Base-by-base conservation (phyloP, 1,284 basidiomycete genomes). In the Anthracocystis setariae region DNA sequence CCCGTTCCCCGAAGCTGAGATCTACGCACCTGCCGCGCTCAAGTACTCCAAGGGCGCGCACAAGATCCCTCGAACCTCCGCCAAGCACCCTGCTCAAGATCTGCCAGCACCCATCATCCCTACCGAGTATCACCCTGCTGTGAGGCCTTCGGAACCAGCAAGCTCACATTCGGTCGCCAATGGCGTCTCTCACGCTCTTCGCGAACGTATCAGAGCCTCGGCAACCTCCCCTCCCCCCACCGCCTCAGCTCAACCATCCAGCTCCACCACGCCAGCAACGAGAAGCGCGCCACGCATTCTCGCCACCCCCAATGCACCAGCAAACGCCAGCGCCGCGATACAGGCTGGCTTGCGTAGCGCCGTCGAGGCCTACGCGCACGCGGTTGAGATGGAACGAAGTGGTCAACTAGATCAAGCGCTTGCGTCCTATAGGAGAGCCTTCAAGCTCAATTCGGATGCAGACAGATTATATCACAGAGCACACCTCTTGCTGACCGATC, bases 401-500 rank as follows among this genome's bases (percentile, higher is more conserved):
- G 76, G 76, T 3, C 56, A 73, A 13, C 62, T 77, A 9, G 72
- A 76, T 33, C 42, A 77, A 21, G 77, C 77, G 1, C 66, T 78
- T 2, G 33, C 42, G 3, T 68, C 64, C 8, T 79, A 79, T 35
- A 72, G 76, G 24, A 60, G 63, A 23, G 77, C 77, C 8, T 79
- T 79, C 50, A 65, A 70, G 51, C 71, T 78, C 40, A 65, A 79
- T 57, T 52, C 54, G 20, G 52, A 69, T 46, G 72, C 72, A 5
- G 77, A 79, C 49, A 58, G 54, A 3, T 66, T 79, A 37, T 79
- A 76, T 44, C 71, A 79, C 32, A 60, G 77, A 1, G 77, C 76
- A 3, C 65, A 66, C 18, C 39, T 65, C 15, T 60, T 76, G 10
- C 63, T 79, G 43, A 62, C 62, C n/a, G 60, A 64, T n/a, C 56